Conservation (phyloP, 2,329 filamentous ascomycete genomes). For the Fusarium scirpi region DNA sequence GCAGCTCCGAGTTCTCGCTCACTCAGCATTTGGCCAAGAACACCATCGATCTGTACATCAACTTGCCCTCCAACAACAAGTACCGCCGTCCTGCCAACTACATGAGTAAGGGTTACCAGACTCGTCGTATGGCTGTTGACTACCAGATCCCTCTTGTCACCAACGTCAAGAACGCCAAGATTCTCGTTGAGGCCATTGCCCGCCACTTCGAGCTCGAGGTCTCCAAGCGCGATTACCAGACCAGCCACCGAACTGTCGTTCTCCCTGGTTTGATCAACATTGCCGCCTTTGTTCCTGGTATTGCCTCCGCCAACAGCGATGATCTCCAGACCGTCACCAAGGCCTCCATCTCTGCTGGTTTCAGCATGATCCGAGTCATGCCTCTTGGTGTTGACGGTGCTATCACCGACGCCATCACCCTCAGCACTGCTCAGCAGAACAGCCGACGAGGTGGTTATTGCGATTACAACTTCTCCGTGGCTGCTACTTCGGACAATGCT, state of each 20-base stretch:
- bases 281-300: constrained; percentile 81
- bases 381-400: constrained; percentile 79
- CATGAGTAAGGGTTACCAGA: constrained; percentile 97
- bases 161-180: constrained; percentile 99
- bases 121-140: constrained; percentile 96
- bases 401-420: constrained; percentile 77
- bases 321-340: constrained; percentile 79
- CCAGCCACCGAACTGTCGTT: constrained; percentile 81
- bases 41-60: constrained; percentile 98
- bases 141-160: constrained; percentile 97
- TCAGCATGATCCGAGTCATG: constrained; percentile 85
- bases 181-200: constrained; percentile 92
- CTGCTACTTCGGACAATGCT: constrained; percentile 78
- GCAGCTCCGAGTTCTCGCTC: constrained; percentile 95
- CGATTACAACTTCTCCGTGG: constrained; percentile 84
- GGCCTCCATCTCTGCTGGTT: constrained; percentile 79
- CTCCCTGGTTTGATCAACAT: constrained; percentile 83
- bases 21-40: constrained; percentile 98
- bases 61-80: constrained; percentile 97
- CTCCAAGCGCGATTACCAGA: constrained; percentile 88
- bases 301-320: constrained; percentile 71
- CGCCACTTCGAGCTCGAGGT: constrained; percentile 89
- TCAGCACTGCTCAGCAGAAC: constrained; percentile 79
- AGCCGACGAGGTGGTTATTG: constrained; percentile 75
- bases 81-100: constrained; percentile 97